Evolutionary conservation across 306 rosid species (phyloP), one percentile per base, ranked within the genome.

Genomic region (Vicia faba): DNA sequence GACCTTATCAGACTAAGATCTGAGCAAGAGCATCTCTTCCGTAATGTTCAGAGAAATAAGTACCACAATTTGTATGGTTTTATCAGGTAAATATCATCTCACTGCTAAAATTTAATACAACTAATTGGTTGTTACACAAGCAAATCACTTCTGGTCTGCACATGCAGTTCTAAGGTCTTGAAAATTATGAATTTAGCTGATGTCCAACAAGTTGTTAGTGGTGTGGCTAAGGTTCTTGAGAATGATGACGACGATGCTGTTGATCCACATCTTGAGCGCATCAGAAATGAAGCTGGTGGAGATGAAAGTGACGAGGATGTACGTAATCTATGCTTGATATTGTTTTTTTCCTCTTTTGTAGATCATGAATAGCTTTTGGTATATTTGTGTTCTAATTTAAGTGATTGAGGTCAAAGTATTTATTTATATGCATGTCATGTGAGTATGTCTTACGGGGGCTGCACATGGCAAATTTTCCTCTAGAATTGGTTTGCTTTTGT

Each of bases 291-390:
- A 84, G 95, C 96, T 70, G 97, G 95, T 61, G 96, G 71, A 56
- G 98, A 88, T 66, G 99, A 95, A 71, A 95, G 99, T 65, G 99
- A 95, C 33, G 99, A 95, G 86, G 99, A 95, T 96, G 99, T 91
- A 29, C 53, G n/a, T 16, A 53, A 26, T 46, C 69, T 73, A 12
- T 49, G 3, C 49, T 70, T 66, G 29, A 8, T 23, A 35, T 51
- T 64, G 23, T 23, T 38, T 51, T 45, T 20, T 3, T 45, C 35
- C 12, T 60, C 39, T 38, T 75, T 45, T 26, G 13, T 36, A 40
- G 39, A 45, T 73, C 57, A 41, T 14, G 40, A 44, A 35, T 29
- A 48, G 55, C 61, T 25, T 58, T 51, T 65, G 18, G 50, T 54
- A 10, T 51, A 8, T 64, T 39, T n/a, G 11, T 38, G 33, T 69